Conservation (phyloP, 2,329 filamentous ascomycete genomes). For the Neofusicoccum umdonicola region DNA sequence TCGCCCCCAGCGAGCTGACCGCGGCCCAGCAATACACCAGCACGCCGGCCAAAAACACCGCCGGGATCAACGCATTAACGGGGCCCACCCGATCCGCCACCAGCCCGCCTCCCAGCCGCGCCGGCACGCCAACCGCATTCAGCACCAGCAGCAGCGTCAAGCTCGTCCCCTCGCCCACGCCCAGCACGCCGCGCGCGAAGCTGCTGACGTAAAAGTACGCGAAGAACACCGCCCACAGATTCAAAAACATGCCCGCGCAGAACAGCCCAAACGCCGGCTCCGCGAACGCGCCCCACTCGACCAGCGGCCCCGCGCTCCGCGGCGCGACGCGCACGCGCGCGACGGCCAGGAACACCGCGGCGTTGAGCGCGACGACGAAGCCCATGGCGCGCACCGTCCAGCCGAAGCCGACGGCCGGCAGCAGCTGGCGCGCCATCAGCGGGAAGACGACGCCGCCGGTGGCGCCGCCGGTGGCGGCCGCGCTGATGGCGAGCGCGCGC, state of each 20-base stretch:
- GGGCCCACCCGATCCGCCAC: slow-evolving; percentile 20
- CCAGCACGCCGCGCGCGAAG: not conserved
- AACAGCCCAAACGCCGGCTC: slow-evolving; percentile 54
- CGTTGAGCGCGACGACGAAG: slow-evolving; percentile 40
- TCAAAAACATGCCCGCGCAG: slow-evolving; percentile 41
- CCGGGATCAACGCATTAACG: slow-evolving; percentile 43
- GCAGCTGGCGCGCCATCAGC: slow-evolving; percentile 20
- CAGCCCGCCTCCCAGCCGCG: slow-evolving; percentile 36
- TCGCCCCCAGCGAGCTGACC: slow-evolving; percentile 36
- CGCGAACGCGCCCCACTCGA: slow-evolving; percentile 57
- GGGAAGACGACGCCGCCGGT: slow-evolving; percentile 24
- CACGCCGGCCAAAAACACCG: slow-evolving; percentile 40
- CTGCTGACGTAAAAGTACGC: slow-evolving; percentile 52
- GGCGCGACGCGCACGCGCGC: slow-evolving; percentile 45
- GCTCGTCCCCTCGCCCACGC: too few species aligned
- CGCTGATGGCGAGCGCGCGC: slow-evolving; percentile 31
- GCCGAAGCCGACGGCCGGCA: slow-evolving; percentile 21
- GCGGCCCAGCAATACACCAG: slow-evolving; percentile 34
- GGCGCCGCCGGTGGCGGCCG: slow-evolving; percentile 24
- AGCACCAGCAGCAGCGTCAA: slow-evolving; percentile 52
- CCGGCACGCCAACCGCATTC: slow-evolving; percentile 51
- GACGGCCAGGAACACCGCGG: slow-evolving; percentile 32
- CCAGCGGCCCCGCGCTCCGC: slow-evolving; percentile 44
- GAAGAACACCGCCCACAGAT: slow-evolving; percentile 53
- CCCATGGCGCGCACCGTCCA: slow-evolving; percentile 34